A percentile compares a stretch with the other conserved stretches of the same genome.
phyloP scores from a whole-genome alignment of 345 rosid species.

The Populus simonii region DNA sequence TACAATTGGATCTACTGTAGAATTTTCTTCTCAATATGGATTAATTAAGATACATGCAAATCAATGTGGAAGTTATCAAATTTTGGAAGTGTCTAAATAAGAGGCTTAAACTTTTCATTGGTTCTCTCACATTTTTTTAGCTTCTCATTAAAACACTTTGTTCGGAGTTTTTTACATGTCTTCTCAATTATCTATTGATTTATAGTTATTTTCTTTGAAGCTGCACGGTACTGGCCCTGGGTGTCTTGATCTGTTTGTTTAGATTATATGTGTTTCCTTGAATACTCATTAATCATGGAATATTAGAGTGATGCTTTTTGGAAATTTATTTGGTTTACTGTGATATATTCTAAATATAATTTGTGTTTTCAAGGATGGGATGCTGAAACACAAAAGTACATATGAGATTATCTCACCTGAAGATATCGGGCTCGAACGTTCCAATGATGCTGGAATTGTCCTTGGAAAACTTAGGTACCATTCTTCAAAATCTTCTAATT shows the following conservation, averaged over 20 bases:
- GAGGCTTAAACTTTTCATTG: neutral
- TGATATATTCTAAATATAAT: neutral
- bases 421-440: conserved; percentile 85
- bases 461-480: conserved; percentile 87
- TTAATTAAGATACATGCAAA: neutral
- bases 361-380: conserved; percentile 67
- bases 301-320: neutral
- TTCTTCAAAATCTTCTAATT: neutral
- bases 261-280: neutral
- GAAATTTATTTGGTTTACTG: neutral
- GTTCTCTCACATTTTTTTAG: neutral
- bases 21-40: neutral
- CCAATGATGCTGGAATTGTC: conserved; percentile 85
- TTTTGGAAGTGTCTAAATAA: neutral
- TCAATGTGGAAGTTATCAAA: neutral
- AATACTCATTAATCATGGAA: neutral
- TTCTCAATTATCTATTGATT: neutral
- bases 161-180: neutral
- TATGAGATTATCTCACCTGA: conserved; percentile 90
- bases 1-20: neutral
- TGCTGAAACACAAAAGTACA: conserved; percentile 87
- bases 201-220: neutral
- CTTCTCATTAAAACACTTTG: neutral
- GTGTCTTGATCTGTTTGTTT: neutral
- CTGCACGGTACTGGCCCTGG: neutral